Evolutionary conservation across 371 early-diverging fungal species (phyloP), one percentile per base, ranked within the genome.

Genomic region (Mucor racemosus): DNA sequence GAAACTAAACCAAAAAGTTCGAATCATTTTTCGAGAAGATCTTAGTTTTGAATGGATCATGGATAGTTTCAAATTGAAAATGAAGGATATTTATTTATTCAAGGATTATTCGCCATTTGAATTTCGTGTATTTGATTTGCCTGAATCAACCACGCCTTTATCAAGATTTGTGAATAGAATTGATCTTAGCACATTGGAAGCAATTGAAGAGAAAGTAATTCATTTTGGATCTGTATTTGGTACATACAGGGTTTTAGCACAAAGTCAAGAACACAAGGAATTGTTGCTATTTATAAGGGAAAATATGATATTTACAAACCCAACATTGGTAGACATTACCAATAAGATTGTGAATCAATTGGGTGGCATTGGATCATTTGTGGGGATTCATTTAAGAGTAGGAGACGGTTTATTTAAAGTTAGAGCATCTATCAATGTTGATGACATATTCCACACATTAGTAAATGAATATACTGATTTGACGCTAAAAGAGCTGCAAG

Each of bases 151-250:
- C 5, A 81, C 84, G 0, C 82, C 80, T 0, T 53, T 86, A 33
- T 76, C 79, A 55, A 67, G 70, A 38, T 88, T 81, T 64, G 67
- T 77, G 21, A 71, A 85, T 31, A 62, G 77, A 2, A 53, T 85
- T 21, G 79, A 85, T 17, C 35, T 88, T 1, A 70, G 73, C 0
- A 75, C 79, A 1, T 68, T 88, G 15, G 72, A 79, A 40, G 69
- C 72, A 0, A 76, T 84, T 17, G 74, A 82, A 1, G 73, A 76
- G 33, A 62, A 54, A 7, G 67, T 88, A 0, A 60, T 88, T n/a
- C 86, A 86, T 42, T 86, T 88, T 64, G 84, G 86, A 0, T 88
- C 88, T 1, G 65, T 88, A 4, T 88, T 84, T 76, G 86, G 85
- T 0, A 73, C 77, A 0, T 83, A 86, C 44, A 77, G 88, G 4